Percentiles rank a stretch among this genome's conserved stretches.
phyloP scores from a whole-genome alignment of 129 eudicot species.

The Calendula officinalis region DNA sequence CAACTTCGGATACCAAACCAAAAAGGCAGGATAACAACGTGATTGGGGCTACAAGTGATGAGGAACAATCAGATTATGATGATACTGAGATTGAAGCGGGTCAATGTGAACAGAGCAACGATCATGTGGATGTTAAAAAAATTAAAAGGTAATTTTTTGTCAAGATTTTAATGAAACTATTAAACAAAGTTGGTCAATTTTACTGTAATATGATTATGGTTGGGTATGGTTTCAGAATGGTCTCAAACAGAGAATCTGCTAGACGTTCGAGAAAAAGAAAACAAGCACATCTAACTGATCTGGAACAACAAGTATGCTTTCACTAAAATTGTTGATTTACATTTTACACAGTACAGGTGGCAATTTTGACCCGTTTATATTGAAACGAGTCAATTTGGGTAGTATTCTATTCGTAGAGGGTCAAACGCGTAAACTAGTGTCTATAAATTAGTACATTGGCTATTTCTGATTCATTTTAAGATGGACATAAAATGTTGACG shows the following conservation, averaged over 20 bases:
- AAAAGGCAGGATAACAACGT: constrained; percentile 48
- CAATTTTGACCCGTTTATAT: no score
- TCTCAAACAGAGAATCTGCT: constrained; percentile 92
- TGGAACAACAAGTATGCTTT: constrained; percentile 65
- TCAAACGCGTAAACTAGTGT: no score
- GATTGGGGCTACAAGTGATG: constrained; percentile 53
- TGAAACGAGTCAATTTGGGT: no score
- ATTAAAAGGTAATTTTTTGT: constrained; percentile 52
- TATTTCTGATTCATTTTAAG: no score
- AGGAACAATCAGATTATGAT: constrained; percentile 66
- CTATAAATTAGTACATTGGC: no score
- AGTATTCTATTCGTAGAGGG: no score
- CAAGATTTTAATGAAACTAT: background rate
- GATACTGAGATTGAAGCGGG: constrained; percentile 70
- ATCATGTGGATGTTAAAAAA: constrained; percentile 58
- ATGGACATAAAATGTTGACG: no score
- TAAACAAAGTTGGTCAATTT: background rate
- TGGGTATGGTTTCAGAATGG: constrained; percentile 58
- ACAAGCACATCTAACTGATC: constrained; percentile 71
- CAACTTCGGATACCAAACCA: constrained; percentile 60
- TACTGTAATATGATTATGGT: constrained; percentile 11
- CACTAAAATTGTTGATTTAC: background rate
- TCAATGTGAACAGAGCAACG: constrained; percentile 72
- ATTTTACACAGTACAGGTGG: background rate
- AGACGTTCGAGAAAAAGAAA: constrained; percentile 85